Conservation (phyloP, 345 rosid genomes). For the Salix caprea region DNA sequence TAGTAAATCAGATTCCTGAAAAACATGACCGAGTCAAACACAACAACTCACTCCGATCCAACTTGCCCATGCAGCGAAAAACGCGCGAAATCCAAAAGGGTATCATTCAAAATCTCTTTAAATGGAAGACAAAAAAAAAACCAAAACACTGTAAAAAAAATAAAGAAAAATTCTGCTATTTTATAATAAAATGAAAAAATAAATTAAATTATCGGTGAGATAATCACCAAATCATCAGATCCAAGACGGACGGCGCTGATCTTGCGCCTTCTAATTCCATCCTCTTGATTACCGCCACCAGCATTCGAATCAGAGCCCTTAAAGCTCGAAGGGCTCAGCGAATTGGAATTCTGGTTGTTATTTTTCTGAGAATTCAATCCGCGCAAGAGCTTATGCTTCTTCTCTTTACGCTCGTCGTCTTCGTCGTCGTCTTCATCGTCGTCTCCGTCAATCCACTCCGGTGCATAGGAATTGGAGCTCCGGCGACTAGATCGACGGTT, state of each 20-base stretch:
- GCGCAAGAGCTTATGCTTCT: conserved; percentile 64
- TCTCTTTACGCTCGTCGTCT: conserved; percentile 71
- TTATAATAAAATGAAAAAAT: too few relatives aligned
- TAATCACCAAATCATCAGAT: conserved; percentile 59
- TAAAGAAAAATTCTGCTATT: background rate
- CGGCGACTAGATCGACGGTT: conserved; percentile 54
- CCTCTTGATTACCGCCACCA: conserved; percentile 33
- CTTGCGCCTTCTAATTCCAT: conserved; percentile 34
- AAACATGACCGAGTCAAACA: conserved; percentile 52
- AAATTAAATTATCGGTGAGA: too few relatives aligned
- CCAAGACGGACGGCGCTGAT: conserved; percentile 35
- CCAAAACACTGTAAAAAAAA: background rate
- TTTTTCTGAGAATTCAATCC: conserved; percentile 52
- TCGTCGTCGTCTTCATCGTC: conserved; percentile 41
- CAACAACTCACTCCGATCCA: conserved; percentile 30
- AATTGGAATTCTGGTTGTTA: conserved; percentile 11
- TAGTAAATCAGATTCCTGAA: conserved; percentile 7
- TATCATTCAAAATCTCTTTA: background rate
- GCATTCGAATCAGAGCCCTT: conserved; percentile 42
- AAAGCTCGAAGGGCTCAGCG: conserved; percentile 1
- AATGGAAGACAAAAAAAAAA: too few relatives aligned
- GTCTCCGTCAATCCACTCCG: conserved; percentile 19
- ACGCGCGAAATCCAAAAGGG: conserved; percentile 54
- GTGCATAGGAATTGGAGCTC: conserved; percentile 37
- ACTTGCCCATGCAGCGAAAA: conserved; percentile 16